Percentiles rank a stretch among this genome's conserved stretches.
Evolutionary conservation across 805 yeast genomes (phyloP).

Genomic region (Spathaspora passalidarum): DNA sequence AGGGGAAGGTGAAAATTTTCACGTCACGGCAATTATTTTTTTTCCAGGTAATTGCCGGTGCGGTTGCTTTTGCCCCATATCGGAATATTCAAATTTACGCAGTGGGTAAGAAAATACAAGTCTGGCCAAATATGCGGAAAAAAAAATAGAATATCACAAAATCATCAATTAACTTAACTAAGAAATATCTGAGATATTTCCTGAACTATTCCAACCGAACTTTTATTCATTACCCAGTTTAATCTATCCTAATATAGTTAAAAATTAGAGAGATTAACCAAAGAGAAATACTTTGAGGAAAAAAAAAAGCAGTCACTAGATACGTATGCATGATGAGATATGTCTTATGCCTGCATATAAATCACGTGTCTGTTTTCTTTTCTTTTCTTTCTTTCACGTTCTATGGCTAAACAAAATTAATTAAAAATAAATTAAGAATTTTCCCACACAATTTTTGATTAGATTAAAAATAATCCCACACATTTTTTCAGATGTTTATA

Average conservation of each 20-base stretch:
- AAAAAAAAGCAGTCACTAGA: background rate
- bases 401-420: background rate
- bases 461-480: conserved; percentile 1
- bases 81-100: background rate
- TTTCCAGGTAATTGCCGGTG: background rate
- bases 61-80: background rate
- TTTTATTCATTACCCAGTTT: background rate
- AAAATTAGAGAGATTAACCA: too few species aligned
- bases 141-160: background rate
- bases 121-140: background rate
- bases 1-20: too few species aligned
- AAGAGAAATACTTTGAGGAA: background rate
- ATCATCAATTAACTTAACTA: background rate
- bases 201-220: background rate
- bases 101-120: background rate
- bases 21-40: background rate
- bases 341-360: background rate
- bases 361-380: background rate
- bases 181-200: too few species aligned
- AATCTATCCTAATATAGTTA: too few species aligned
- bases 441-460: background rate
- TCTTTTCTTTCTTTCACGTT: background rate
- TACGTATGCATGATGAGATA: too few species aligned
- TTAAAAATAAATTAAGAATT: background rate
- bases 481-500: background rate